Conservation (phyloP, 345 rosid species). For the Clarkia xantiana region DNA sequence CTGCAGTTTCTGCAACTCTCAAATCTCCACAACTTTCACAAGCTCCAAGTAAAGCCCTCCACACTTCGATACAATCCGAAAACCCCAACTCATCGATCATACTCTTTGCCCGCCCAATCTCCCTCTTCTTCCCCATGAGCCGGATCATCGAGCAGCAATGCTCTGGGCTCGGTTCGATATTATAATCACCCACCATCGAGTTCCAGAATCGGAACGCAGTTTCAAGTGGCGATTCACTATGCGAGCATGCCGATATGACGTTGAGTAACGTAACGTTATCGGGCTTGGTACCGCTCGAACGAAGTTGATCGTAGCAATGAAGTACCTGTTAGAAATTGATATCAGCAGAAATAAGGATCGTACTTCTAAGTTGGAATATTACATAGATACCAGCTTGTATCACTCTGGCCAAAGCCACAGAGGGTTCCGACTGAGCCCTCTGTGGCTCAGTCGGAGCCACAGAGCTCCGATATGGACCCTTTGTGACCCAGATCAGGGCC, state of each 20-base stretch:
- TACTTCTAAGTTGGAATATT: too few species aligned
- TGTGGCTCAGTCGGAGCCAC: too few species aligned
- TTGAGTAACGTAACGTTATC: conserved; percentile 63
- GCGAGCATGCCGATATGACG: conserved; percentile 49
- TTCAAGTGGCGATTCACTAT: conserved; percentile 24
- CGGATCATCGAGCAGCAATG: conserved; percentile 63
- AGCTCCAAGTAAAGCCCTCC: conserved; percentile 69
- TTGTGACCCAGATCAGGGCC: too few species aligned
- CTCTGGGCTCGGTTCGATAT: conserved; percentile 44
- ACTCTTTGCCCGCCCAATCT: conserved; percentile 22
- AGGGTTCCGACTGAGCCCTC: too few species aligned
- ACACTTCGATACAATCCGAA: conserved; percentile 24
- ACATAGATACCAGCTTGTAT: too few species aligned
- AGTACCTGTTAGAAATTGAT: too few species aligned
- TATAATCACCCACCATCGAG: conserved; percentile 46
- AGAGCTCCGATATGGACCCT: too few species aligned
- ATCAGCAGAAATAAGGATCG: too few species aligned
- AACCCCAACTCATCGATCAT: conserved; percentile 38
- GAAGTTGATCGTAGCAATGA: conserved; percentile 33
- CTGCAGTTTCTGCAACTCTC: conserved; percentile 30
- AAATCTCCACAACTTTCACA: conserved; percentile 35
- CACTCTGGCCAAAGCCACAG: too few species aligned
- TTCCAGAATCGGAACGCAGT: conserved; percentile 27
- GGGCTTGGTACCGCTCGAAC: conserved; percentile 31
- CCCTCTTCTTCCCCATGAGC: conserved; percentile 46